phyloP scores from a whole-genome alignment of 2,329 filamentous ascomycete species.

The Balansia obtecta region DNA sequence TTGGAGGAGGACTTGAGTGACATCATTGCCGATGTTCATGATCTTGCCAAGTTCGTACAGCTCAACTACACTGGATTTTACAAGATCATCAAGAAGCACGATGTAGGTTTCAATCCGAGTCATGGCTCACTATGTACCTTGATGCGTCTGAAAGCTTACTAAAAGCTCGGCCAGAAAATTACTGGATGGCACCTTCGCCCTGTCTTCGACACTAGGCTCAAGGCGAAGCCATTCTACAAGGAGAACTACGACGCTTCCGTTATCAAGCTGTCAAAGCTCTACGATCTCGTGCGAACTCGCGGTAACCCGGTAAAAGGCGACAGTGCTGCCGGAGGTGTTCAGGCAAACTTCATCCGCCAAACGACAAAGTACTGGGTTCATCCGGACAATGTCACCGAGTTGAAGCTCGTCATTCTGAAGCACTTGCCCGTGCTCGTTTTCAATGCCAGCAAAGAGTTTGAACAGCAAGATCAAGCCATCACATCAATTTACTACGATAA shows the following conservation, averaged over 20 bases:
- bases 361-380: conserved; percentile 99
- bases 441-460: conserved; percentile 94
- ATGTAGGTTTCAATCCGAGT: conserved; percentile 41
- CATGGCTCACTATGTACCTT: not conserved
- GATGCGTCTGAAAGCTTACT: not conserved
- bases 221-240: conserved; percentile 96
- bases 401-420: conserved; percentile 96
- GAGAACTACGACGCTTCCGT: conserved; percentile 97
- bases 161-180: conserved; percentile 61
- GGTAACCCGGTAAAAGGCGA: conserved; percentile 90
- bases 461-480: conserved; percentile 80
- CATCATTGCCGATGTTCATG: conserved; percentile 96
- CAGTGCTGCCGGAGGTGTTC: conserved; percentile 75
- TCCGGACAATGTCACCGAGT: conserved; percentile 91
- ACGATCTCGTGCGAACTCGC: conserved; percentile 85
- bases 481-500: conserved; percentile 99
- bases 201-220: conserved; percentile 88
- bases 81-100: conserved; percentile 99
- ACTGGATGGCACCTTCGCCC: conserved; percentile 88
- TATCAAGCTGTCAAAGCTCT: conserved; percentile 86
- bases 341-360: conserved; percentile 92
- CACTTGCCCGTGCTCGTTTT: conserved; percentile 95
- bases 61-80: conserved; percentile 98
- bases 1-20: conserved; percentile 93
- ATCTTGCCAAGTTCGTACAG: conserved; percentile 95